A percentile compares a stretch with the other conserved stretches of the same genome.
phyloP scores from a whole-genome alignment of 2,329 filamentous ascomycete genomes.

The Verticillium klebahnii region DNA sequence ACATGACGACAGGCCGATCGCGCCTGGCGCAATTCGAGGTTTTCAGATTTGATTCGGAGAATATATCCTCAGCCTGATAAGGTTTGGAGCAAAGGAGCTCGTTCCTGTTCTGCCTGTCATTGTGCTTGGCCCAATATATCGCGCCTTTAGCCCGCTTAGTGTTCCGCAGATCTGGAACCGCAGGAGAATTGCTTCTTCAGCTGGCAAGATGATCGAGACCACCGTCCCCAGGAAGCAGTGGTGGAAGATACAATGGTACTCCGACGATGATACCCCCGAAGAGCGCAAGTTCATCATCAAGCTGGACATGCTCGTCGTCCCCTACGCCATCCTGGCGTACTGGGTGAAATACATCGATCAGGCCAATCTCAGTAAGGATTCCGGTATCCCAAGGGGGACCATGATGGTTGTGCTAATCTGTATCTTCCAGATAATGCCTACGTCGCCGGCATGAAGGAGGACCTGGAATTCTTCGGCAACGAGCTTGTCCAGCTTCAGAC shows the following conservation, averaged over 20 bases:
- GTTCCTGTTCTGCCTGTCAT: not conserved
- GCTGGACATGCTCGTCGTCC: conserved; percentile 48
- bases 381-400: not conserved
- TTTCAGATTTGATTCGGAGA: not conserved
- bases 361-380: conserved; percentile 16
- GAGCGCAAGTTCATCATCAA: conserved; percentile 26
- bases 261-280: conserved; percentile 38
- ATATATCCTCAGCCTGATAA: not conserved
- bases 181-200: not conserved
- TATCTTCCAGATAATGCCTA: conserved; percentile 45
- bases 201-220: not conserved
- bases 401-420: not conserved
- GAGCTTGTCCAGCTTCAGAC: conserved; percentile 51
- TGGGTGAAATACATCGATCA: conserved; percentile 22
- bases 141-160: not conserved
- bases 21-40: not conserved
- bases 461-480: conserved; percentile 45
- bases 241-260: conserved; percentile 42
- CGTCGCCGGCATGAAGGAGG: conserved; percentile 49
- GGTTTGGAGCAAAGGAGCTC: not conserved
- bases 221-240: conserved; percentile 18
- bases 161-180: not conserved
- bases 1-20: not conserved
- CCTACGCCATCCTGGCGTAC: conserved; percentile 18
- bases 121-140: not conserved